Base-by-base conservation (phyloP, 805 yeast species). In the Candida easanensis region DNA sequence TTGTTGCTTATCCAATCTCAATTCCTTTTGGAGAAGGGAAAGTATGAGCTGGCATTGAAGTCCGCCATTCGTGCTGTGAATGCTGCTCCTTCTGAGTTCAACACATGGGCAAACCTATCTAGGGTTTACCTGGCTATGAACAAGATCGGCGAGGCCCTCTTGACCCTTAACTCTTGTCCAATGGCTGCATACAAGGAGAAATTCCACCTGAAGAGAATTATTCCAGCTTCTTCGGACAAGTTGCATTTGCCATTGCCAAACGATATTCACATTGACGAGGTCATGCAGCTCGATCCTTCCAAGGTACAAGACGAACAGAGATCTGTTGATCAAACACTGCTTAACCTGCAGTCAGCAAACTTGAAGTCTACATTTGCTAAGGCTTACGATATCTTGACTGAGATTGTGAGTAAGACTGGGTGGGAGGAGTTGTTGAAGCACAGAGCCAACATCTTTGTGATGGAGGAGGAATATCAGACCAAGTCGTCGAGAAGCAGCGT, bases 161-260 rank as follows among this genome's bases (percentile, higher is more conserved):
- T 84, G 44, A 77, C 89, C 1, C 69, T 86, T 51, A 86, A 86
- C 55, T 80, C 91, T 14, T 84, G 90, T 56, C 95, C 95, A 19
- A 84, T 86, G 88, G 81, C 81, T 41, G 54, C 68, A 1, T 77
- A 84, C 10, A 82, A 79, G 57, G 93, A 85, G 53, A 76, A 76
- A 49, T 84, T 70, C 58, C 69, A 73, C 18, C 70, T 84, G 53
- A 78, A 75, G 57, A 69, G 93, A 54, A 73, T 82, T 4, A 76
- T 77, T 10, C 75, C 78, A 21, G 74, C 80, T 17, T 62, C 65
- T 20, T 58, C 69, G 16, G 79, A 77, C 4, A 76, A 73, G 44
- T 63, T 86, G 52, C 95, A 86, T 62, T 68, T 86, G 33, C 95
- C 95, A 0, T 68, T 83, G 33, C 93, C 95, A 3, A 68, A 74